A percentile compares a stretch with the other conserved stretches of the same genome.
phyloP scores from a whole-genome alignment of 129 eudicot species.

The Pulicaria dysenterica region DNA sequence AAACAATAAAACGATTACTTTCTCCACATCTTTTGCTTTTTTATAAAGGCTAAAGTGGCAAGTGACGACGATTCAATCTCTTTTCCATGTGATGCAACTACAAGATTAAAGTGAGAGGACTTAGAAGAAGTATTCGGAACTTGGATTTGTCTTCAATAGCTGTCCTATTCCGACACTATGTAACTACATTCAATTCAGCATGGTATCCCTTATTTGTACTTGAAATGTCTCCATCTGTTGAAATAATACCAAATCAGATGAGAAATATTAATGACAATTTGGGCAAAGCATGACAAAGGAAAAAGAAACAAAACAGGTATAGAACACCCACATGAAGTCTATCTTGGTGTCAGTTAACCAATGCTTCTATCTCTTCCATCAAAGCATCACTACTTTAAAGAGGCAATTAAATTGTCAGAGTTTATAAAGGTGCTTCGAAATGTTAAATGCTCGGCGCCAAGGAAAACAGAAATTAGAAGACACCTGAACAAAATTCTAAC shows the following conservation, averaged over 20 bases:
- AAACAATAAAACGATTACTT: conserved; percentile 21
- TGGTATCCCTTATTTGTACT: conserved; percentile 72
- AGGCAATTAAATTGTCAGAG: conserved; percentile 5
- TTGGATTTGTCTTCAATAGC: conserved; percentile 72
- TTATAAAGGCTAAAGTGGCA: background rate
- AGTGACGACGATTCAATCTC: conserved; percentile 15
- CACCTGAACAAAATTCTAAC: background rate
- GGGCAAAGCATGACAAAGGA: background rate
- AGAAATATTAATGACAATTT: conserved; percentile 1
- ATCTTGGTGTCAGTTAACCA: conserved; percentile 84
- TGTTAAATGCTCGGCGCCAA: background rate
- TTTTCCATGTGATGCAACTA: conserved; percentile 29
- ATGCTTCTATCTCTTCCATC: conserved; percentile 79
- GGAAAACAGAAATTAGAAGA: conserved; percentile 10
- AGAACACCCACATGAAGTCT: conserved; percentile 63
- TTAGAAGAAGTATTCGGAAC: conserved; percentile 88
- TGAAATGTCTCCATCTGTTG: conserved; percentile 72
- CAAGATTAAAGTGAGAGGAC: conserved; percentile 31
- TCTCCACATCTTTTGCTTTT: conserved; percentile 28
- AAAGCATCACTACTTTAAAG: conserved; percentile 61
- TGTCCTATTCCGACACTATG: conserved; percentile 67
- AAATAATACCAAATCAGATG: conserved; percentile 24
- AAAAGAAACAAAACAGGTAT: background rate
- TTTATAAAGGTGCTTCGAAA: background rate
- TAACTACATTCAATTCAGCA: conserved; percentile 80